Evolutionary conservation across 1,139 yeast genomes (phyloP).

Genomic region (Hanseniaspora gamundiae): DNA sequence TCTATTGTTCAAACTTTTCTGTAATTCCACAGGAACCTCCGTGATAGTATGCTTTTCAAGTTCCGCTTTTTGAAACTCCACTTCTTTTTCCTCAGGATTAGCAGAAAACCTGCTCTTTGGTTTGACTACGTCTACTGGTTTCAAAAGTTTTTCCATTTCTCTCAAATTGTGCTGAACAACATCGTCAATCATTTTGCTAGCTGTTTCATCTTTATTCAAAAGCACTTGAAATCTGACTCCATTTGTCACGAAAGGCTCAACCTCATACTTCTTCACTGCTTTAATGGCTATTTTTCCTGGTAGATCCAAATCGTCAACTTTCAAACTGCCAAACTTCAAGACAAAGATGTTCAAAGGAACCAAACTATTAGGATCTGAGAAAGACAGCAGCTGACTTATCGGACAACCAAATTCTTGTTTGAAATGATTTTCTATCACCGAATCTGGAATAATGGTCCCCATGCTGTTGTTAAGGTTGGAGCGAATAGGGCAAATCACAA

Average conservation of each 20-base stretch:
- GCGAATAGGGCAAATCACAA: constrained; percentile 56
- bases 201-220: constrained; percentile 13
- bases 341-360: constrained; percentile 69
- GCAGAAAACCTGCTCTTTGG: neutral
- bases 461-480: neutral
- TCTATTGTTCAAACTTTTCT: constrained; percentile 36
- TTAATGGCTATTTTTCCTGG: constrained; percentile 37
- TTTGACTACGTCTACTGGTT: constrained; percentile 1
- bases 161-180: constrained; percentile 13
- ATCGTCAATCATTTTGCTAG: constrained; percentile 15
- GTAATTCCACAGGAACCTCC: constrained; percentile 36
- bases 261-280: constrained; percentile 27
- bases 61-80: constrained; percentile 2
- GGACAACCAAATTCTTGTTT: constrained; percentile 42
- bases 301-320: constrained; percentile 19
- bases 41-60: neutral
- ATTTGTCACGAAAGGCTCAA: constrained; percentile 26
- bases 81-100: constrained; percentile 7
- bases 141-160: constrained; percentile 8
- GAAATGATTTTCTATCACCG: constrained; percentile 41
- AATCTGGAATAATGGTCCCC: constrained; percentile 27
- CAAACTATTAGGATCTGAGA: constrained; percentile 65
- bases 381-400: constrained; percentile 41
- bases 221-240: constrained; percentile 21
- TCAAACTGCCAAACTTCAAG: constrained; percentile 50